These are phyloP conservation scores for Linderina pennispora DNA, from an alignment of 192 early-diverging fungal genomes.

Conservation along the genomic window DNA sequence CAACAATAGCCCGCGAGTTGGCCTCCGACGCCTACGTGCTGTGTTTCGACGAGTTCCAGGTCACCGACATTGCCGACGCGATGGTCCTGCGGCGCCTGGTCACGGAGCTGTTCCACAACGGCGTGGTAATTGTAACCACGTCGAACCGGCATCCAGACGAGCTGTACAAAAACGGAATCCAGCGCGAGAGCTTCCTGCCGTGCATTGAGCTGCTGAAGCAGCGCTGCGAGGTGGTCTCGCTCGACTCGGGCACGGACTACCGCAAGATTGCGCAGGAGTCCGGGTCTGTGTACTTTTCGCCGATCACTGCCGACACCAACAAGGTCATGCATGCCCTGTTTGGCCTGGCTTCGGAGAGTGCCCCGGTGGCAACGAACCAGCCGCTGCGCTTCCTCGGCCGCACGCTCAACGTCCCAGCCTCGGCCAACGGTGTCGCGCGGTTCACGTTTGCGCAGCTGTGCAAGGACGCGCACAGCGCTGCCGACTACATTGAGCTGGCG, in stretches of 20 bases:
- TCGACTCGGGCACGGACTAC: constrained; percentile 92
- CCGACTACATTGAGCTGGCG: constrained; percentile 86
- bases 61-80: constrained; percentile 97
- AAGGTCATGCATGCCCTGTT: constrained; percentile 32
- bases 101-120: constrained; percentile 71
- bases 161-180: constrained; percentile 95
- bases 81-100: constrained; percentile 85
- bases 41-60: constrained; percentile 94
- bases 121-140: constrained; percentile 88
- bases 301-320: constrained; percentile 42
- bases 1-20: constrained; percentile 70
- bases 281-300: constrained; percentile 65
- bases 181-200: constrained; percentile 86
- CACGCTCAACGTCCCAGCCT: constrained; percentile 56
- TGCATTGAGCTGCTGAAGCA: constrained; percentile 83
- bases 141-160: constrained; percentile 90
- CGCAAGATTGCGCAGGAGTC: constrained; percentile 58
- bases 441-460: constrained; percentile 79
- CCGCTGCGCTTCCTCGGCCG: constrained; percentile 72
- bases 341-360: constrained; percentile 19
- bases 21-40: constrained; percentile 76
- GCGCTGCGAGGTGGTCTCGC: constrained; percentile 68
- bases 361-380: constrained; percentile 2
- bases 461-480: constrained; percentile 64
- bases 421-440: constrained; percentile 62